Evolutionary conservation across 768 basidiomycete genomes (phyloP), one percentile per base, ranked within the genome.

Genomic region (Strobilomyces echinocephalus): DNA sequence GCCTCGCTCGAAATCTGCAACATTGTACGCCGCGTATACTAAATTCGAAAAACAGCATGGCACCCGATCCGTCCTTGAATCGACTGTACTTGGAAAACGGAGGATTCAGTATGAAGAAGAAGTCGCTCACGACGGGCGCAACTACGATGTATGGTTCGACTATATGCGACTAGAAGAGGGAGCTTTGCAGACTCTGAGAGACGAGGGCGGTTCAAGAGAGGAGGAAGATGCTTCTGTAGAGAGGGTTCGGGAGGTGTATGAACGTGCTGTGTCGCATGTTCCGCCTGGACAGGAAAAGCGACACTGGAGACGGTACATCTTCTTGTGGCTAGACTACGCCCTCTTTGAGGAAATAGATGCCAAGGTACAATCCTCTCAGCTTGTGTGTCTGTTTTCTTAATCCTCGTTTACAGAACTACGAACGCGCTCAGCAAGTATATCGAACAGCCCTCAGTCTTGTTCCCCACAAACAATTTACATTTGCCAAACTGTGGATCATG

Each of bases 1-100:
- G 36, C 91, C 97, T 7, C 81, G 94, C 21, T 92, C 95, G 26
- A 97, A 97, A 70, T 97, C 95, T 7, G 83, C 82, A 1, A 74
- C 78, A 9, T 76, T 99, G 10, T 99, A 98, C 63, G 84, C 94
- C 4, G 81, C 94, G 0, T 99, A 95, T 65, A 95, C 95, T 20
- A 92, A 90, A 67, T 98, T 99, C 57, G 97, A 98, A 74, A 99
- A 99, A 69, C 97, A 98, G 64, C 92, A 94, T 61, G 97, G 97
- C 12, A 86, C 88, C 9, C 84, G 91, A 7, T 79, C 82, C 5
- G 86, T 91, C 0, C 82, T 99, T 24, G 95, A 97, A 69, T 81
- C 84, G 38, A 99, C 97, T 8, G 95, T 99, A 0, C 80, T 97
- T 0, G 95, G 95, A 31, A 99, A 97, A 69, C 85, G 97, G n/a